Evolutionary conservation across 2,329 filamentous ascomycete genomes (phyloP).

Genomic region (Colletotrichum agaves): DNA sequence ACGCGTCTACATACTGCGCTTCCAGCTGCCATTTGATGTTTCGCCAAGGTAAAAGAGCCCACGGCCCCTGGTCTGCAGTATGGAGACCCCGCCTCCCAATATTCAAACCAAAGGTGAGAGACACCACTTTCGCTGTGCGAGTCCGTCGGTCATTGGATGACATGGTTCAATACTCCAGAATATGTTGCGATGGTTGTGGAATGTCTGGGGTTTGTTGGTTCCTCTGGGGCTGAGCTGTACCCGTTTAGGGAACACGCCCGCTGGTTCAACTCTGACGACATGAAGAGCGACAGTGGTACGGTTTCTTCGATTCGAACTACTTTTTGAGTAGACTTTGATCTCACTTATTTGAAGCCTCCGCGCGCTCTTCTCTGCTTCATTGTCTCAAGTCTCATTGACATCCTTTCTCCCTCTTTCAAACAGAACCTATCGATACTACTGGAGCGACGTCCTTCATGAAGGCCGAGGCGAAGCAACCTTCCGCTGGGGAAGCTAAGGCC

Average conservation of each 20-base stretch:
- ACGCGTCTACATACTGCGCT: background rate
- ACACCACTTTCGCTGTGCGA: background rate
- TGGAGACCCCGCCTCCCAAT: background rate
- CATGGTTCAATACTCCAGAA: background rate
- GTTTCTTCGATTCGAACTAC: background rate
- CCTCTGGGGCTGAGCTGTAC: conserved; percentile 2
- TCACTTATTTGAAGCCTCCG: background rate
- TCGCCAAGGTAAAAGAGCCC: background rate
- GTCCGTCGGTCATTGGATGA: background rate
- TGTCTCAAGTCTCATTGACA: background rate
- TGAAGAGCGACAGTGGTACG: conserved; percentile 1
- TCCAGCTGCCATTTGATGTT: conserved; percentile 15
- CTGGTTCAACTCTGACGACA: conserved; percentile 24
- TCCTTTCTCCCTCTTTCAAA: background rate
- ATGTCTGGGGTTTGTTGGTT: conserved; percentile 21
- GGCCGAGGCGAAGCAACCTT: background rate
- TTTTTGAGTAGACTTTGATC: background rate
- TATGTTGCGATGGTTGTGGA: background rate
- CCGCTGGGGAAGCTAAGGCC: conserved; percentile 21
- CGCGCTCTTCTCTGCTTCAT: too few species aligned
- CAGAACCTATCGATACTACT: background rate
- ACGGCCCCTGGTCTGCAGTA: background rate
- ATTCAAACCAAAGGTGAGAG: background rate
- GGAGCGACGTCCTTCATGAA: background rate
- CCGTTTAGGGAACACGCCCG: conserved; percentile 2